Evolutionary conservation across 2,329 filamentous ascomycete species (phyloP).

Genomic region (Ceratocystis variospora): DNA sequence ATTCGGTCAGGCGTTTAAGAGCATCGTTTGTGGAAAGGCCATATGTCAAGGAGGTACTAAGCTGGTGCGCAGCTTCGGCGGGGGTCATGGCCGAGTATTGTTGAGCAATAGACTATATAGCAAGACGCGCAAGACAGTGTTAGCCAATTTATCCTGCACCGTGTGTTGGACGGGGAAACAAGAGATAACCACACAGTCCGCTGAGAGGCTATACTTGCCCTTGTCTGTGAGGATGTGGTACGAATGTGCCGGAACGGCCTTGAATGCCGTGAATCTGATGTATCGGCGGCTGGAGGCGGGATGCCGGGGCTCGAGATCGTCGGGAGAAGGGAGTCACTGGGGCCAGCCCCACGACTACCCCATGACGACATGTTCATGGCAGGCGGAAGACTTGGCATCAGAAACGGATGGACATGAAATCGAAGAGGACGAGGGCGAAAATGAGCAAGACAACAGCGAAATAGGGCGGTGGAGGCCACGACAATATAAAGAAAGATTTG

Average conservation of each 20-base stretch:
- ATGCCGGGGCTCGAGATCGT: conserved; percentile 17
- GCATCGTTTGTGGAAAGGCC: conserved; percentile 75
- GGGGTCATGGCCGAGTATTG: conserved; percentile 56
- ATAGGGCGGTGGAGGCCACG: not conserved
- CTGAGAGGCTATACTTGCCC: conserved; percentile 29
- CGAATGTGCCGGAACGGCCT: conserved; percentile 29
- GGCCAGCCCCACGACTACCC: conserved; percentile 14
- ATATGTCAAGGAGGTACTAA: conserved; percentile 69
- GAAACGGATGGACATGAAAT: not conserved
- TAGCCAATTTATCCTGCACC: conserved; percentile 16
- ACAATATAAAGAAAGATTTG: not conserved
- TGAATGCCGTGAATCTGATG: conserved; percentile 25
- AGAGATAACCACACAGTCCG: not conserved
- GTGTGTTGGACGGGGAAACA: not conserved
- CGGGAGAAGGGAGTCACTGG: conserved; percentile 17
- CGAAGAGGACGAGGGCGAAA: not conserved
- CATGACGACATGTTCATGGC: conserved; percentile 18
- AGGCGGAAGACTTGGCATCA: conserved; percentile 2
- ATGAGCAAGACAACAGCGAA: not conserved
- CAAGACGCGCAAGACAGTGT: conserved; percentile 15
- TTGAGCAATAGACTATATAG: conserved; percentile 37
- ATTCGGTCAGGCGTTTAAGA: conserved; percentile 58
- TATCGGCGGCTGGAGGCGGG: conserved; percentile 20
- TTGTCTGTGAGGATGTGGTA: conserved; percentile 42
- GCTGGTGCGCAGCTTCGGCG: conserved; percentile 59